Conservation (phyloP, 805 yeast genomes). For the Pachysolen tannophilus region DNA sequence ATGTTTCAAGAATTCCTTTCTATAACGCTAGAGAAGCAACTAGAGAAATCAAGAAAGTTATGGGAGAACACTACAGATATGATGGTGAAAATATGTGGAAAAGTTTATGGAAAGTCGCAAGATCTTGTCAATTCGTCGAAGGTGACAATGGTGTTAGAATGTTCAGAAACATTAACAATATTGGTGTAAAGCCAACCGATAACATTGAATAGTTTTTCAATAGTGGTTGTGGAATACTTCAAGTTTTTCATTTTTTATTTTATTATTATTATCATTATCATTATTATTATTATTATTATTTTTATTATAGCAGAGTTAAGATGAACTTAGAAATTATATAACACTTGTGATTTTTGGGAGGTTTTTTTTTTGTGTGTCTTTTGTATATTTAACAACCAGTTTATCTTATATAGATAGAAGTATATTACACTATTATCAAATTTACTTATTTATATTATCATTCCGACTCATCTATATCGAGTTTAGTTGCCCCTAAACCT, state of each 20-base stretch:
- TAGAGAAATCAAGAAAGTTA: constrained; percentile 40
- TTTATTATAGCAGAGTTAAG: not conserved
- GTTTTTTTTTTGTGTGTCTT: not conserved
- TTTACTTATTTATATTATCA: not conserved
- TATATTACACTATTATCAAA: not conserved
- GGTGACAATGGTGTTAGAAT: constrained; percentile 58
- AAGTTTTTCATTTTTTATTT: not conserved
- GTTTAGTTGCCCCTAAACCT: constrained; percentile 7
- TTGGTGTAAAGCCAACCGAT: constrained; percentile 26
- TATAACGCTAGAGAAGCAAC: constrained; percentile 48
- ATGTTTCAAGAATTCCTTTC: constrained; percentile 47
- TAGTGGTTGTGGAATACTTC: no score
- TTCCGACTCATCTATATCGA: not conserved
- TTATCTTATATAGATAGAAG: not conserved
- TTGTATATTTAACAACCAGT: not conserved
- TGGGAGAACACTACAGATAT: constrained; percentile 44
- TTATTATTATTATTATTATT: not conserved
- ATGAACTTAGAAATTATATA: not conserved
- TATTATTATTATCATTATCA: not conserved
- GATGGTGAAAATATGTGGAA: constrained; percentile 50
- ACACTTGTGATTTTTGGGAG: not conserved
- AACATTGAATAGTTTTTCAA: not conserved
- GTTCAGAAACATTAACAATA: constrained; percentile 52
- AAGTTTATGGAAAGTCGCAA: constrained; percentile 46
- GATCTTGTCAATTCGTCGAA: constrained; percentile 67